Evolutionary conservation across 768 basidiomycete species (phyloP), one percentile per base, ranked within the genome.

Genomic region (Tubosaeta brunneosetosa): DNA sequence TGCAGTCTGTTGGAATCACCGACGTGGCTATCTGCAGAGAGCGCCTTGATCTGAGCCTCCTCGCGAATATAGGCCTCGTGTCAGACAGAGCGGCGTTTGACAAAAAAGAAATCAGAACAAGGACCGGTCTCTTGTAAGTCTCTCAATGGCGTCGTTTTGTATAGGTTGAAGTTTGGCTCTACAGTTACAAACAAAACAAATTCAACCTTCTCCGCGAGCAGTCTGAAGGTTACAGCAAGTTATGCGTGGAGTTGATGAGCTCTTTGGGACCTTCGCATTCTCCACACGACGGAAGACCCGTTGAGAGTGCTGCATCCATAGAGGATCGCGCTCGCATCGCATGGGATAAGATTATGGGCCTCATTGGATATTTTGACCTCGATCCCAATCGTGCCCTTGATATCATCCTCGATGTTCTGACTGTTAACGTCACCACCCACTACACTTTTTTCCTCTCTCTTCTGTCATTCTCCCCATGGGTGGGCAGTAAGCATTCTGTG

Each of bases 201-300:
- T 95, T 94, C 77, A 99, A 98, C 66, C 81, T 99, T 36, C 81
- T 97, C 14, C 87, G 97, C 34, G 97, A 99, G 73, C 91, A 97
- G 62, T 94, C 94, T 1, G 95, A 98, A 73, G 97, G 97, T 8
- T 99, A 93, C 73, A 91, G 91, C 67, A 94, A 94, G 69, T 82
- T 98, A 31, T 82, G 86, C 26, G 82, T 87, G 10, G 91, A 98
- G 62, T 74, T 99, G 36, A 83, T 84, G 11, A 84, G 84, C 57
- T 81, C 79, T 61, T 71, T 94, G 46, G 91, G 90, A 2, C 83
- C 84, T 22, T 72, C 90, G 8, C 89, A 94, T 68, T 83, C 83
- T 4, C 65, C 82, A 26, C 66, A 74, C 19, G 88, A 87, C 19
- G 90, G 82, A 14, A 74, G 76, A 34, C 85, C 89, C 8, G 69